Conservation (phyloP, 2,329 filamentous ascomycete species). For the Calonectria henricotiae region DNA sequence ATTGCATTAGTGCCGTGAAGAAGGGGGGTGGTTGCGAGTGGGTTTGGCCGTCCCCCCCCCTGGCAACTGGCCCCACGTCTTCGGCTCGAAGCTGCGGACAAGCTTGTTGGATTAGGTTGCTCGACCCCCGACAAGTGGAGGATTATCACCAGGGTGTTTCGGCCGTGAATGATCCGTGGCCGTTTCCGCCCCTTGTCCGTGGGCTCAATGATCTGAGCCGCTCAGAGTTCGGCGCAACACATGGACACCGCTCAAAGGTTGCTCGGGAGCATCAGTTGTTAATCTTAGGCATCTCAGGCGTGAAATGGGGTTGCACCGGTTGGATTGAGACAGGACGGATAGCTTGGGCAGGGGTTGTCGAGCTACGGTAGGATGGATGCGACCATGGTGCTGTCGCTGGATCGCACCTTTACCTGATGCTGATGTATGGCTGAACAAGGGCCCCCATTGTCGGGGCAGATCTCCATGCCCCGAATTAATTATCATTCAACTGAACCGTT, state of each 20-base stretch:
- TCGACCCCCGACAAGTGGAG: slow-evolving; percentile 10
- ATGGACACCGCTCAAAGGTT: neutral
- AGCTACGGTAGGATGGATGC: slow-evolving; percentile 23
- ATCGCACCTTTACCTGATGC: slow-evolving; percentile 33
- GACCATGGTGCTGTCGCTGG: slow-evolving; percentile 23
- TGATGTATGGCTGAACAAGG: slow-evolving; percentile 33
- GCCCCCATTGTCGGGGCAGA: slow-evolving; percentile 18
- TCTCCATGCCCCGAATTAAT: slow-evolving; percentile 20
- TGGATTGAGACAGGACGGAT: slow-evolving; percentile 17
- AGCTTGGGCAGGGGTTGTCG: slow-evolving; percentile 1
- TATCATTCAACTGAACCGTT: slow-evolving; percentile 21
- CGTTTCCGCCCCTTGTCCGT: slow-evolving; percentile 3
- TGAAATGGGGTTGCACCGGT: slow-evolving; percentile 1
- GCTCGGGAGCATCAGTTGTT: neutral
- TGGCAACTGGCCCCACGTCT: slow-evolving; percentile 15
- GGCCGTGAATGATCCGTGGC: slow-evolving; percentile 19
- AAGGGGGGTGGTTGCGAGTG: slow-evolving; percentile 23
- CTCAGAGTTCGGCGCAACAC: neutral
- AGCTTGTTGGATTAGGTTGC: slow-evolving; percentile 29
- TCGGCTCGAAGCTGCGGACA: slow-evolving; percentile 22
- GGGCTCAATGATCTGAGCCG: neutral
- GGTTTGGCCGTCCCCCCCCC: slow-evolving; percentile 4
- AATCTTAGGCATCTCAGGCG: slow-evolving; percentile 5
- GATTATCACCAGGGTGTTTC: slow-evolving; percentile 15
- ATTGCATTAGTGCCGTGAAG: slow-evolving; percentile 42